Evolutionary conservation across 768 basidiomycete species (phyloP), one percentile per base, ranked within the genome.

Genomic region (Dendrothele bispora): DNA sequence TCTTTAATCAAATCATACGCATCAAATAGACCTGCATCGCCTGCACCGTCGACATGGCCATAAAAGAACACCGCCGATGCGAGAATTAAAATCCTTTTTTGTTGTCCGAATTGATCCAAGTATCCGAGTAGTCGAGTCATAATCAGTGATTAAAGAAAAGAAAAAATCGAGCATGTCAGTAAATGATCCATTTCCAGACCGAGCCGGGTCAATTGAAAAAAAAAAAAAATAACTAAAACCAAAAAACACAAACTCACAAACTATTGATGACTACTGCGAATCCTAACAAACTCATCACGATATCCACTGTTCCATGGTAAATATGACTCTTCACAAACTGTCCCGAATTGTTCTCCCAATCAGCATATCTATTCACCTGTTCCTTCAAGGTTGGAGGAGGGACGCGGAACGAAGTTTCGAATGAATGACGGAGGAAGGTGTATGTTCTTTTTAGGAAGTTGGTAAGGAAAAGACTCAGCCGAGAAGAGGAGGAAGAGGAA

Each of bases 181-280:
- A n/a, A n/a, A n/a, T n/a, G n/a, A n/a, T n/a, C n/a, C n/a, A n/a
- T n/a, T n/a, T n/a, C n/a, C n/a, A n/a, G n/a, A n/a, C n/a, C n/a
- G n/a, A n/a, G n/a, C n/a, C n/a, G n/a, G n/a, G n/a, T n/a, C n/a
- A n/a, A n/a, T n/a, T n/a, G n/a, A n/a, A n/a, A n/a, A n/a, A n/a
- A n/a, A n/a, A n/a, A n/a, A n/a, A n/a, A n/a, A n/a, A n/a, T n/a
- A n/a, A n/a, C n/a, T n/a, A n/a, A n/a, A n/a, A n/a, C n/a, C n/a
- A n/a, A n/a, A n/a, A n/a, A n/a, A n/a, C n/a, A n/a, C n/a, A n/a
- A n/a, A 67, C 82, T 48, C 55, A 87, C 88, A 88, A 61, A 6
- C 91, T 80, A 64, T 98, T 98, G 63, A 95, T 93, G 22, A 91
- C 68, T 14, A 95, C 82, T 0, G 95, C 94, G 59, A 95, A 83